phyloP scores from a whole-genome alignment of 768 basidiomycete genomes.

The Macrolepiota fuliginosa region DNA sequence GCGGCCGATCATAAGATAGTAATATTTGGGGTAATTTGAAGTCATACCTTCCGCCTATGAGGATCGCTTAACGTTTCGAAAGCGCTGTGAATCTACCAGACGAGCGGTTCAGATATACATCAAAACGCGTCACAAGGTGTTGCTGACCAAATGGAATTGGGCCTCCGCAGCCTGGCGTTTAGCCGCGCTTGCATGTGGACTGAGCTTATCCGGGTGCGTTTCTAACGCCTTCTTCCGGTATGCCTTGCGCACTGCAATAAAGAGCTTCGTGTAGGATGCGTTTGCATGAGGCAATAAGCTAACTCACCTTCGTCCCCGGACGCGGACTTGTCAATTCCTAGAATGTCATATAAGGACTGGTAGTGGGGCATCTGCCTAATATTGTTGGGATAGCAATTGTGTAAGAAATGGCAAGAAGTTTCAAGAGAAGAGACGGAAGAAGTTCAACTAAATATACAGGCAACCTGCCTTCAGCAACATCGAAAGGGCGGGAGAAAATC shows the following conservation, averaged over 20 bases:
- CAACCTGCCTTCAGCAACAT: slow-evolving; percentile 5
- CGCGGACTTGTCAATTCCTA: slow-evolving; percentile 43
- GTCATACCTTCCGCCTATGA: slow-evolving; percentile 50
- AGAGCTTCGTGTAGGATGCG: not conserved
- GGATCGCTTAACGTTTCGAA: slow-evolving; percentile 58
- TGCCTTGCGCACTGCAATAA: slow-evolving; percentile 55
- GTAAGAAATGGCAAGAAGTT: not conserved
- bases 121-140: not conserved
- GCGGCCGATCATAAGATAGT: too few species aligned
- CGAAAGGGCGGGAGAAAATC: not conserved
- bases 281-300: not conserved
- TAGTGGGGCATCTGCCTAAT: slow-evolving; percentile 3
- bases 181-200: slow-evolving; percentile 45
- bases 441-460: not conserved
- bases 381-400: not conserved
- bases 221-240: slow-evolving; percentile 67
- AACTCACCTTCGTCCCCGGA: slow-evolving; percentile 51
- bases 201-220: slow-evolving; percentile 74
- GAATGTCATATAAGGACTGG: slow-evolving; percentile 35
- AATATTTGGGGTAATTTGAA: not conserved
- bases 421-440: not conserved
- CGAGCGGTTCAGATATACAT: not conserved
- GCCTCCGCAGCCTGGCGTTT: slow-evolving; percentile 54
- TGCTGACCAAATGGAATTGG: slow-evolving; percentile 57
- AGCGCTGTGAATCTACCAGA: slow-evolving; percentile 55